phyloP scores from a whole-genome alignment of 2,329 filamentous ascomycete species.

The Phialemonium atrogriseum region DNA sequence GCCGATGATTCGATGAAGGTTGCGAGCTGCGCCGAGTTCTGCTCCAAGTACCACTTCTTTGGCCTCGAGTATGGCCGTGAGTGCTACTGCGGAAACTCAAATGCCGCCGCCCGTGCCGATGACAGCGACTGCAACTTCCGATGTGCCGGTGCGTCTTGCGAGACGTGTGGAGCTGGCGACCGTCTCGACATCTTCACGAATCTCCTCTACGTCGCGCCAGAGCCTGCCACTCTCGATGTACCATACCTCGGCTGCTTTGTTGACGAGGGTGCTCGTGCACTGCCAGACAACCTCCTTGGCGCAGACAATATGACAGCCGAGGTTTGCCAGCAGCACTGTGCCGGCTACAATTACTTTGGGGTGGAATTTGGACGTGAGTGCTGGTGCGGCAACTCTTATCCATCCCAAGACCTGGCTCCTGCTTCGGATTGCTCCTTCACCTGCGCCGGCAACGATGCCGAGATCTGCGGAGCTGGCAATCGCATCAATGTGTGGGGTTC shows the following conservation, averaged over 20 bases:
- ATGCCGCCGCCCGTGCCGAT: conserved; percentile 9
- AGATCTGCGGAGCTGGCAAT: conserved; percentile 16
- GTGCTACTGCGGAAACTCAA: conserved; percentile 29
- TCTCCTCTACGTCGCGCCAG: conserved; percentile 11
- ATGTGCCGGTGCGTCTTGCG: conserved; percentile 13
- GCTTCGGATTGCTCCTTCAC: conserved; percentile 14
- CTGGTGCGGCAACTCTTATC: conserved; percentile 29
- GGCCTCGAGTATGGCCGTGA: conserved; percentile 29
- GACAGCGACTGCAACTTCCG: conserved; percentile 14
- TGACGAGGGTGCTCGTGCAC: conserved; percentile 9
- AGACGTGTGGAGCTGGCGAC: conserved; percentile 16
- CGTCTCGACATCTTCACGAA: conserved; percentile 16
- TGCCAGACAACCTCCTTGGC: conserved; percentile 12
- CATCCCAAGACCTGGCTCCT: conserved; percentile 9
- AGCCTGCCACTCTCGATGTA: conserved; percentile 6
- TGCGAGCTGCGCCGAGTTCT: conserved; percentile 18
- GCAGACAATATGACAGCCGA: conserved; percentile 19
- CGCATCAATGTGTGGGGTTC: conserved; percentile 16
- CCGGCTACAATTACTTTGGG: conserved; percentile 25
- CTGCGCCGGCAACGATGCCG: conserved; percentile 14
- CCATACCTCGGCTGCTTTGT: conserved; percentile 14
- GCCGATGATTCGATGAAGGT: conserved; percentile 19
- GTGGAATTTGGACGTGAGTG: conserved; percentile 31
- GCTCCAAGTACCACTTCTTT: conserved; percentile 22
- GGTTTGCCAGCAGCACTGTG: conserved; percentile 20